Evolutionary conservation across 2,329 filamentous ascomycete genomes (phyloP).

Genomic region (Hymenoscyphus linearis): DNA sequence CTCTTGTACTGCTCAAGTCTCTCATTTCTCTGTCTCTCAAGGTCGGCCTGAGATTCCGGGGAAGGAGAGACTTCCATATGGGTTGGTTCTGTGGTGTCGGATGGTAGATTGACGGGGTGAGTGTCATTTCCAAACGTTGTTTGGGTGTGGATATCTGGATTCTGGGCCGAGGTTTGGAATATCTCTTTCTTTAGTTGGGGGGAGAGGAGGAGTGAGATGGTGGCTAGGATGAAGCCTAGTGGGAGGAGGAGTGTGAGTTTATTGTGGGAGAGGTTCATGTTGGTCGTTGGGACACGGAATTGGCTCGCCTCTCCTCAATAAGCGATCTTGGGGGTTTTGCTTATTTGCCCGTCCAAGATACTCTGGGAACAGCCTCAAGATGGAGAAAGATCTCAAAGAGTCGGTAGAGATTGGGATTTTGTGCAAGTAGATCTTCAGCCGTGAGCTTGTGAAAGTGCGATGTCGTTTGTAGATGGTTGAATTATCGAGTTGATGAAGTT

Average conservation of each 20-base stretch:
- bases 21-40: neutral
- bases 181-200: neutral
- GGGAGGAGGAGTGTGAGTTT: neutral
- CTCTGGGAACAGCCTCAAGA: neutral
- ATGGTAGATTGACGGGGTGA: neutral
- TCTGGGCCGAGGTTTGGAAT: neutral
- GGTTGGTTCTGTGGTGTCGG: neutral
- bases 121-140: neutral
- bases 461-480: neutral
- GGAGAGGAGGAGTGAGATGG: neutral
- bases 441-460: neutral
- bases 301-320: neutral
- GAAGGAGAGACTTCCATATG: neutral
- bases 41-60: neutral
- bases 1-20: neutral
- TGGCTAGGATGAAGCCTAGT: neutral
- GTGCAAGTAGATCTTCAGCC: neutral
- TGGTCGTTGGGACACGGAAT: neutral
- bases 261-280: neutral
- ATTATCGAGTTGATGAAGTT: neutral
- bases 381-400: neutral
- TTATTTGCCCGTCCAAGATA: neutral
- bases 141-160: neutral
- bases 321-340: neutral
- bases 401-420: neutral